phyloP scores from a whole-genome alignment of 441 rosid species.

The Euphorbia schlechtendalii region DNA sequence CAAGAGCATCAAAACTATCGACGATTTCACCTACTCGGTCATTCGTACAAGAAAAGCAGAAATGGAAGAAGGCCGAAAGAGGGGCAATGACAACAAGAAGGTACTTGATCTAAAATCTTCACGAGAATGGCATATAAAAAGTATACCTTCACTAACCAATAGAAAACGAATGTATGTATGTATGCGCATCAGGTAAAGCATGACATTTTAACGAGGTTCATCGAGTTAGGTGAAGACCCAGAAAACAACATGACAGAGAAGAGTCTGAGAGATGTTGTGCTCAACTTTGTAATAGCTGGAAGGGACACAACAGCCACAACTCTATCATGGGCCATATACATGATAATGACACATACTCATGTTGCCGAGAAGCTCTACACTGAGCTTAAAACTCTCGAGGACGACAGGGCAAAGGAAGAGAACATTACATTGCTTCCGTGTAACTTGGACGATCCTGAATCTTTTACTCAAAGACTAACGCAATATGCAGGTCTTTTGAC shows the following conservation, averaged over 20 bases:
- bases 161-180: not conserved
- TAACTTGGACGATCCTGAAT: slow-evolving; percentile 34
- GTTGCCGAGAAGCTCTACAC: slow-evolving; percentile 62
- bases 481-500: slow-evolving; percentile 60
- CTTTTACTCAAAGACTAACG: slow-evolving; percentile 42
- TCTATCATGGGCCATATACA: slow-evolving; percentile 84
- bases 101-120: slow-evolving; percentile 27
- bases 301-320: slow-evolving; percentile 96
- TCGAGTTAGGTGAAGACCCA: slow-evolving; percentile 65
- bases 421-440: slow-evolving; percentile 30
- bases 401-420: slow-evolving; percentile 51
- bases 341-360: slow-evolving; percentile 53
- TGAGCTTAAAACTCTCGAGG: slow-evolving; percentile 65
- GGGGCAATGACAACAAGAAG: slow-evolving; percentile 42
- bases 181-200: slow-evolving; percentile 60
- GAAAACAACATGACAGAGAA: slow-evolving; percentile 63
- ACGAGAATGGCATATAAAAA: not conserved
- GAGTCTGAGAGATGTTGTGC: slow-evolving; percentile 80
- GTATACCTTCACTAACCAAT: not conserved
- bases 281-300: slow-evolving; percentile 90
- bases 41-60: slow-evolving; percentile 73
- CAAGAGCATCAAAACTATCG: slow-evolving; percentile 60
- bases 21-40: slow-evolving; percentile 88
- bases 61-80: slow-evolving; percentile 35
- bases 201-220: slow-evolving; percentile 76